Percentiles rank a stretch among this genome's conserved stretches.
phyloP scores from a whole-genome alignment of 2,329 filamentous ascomycete species.

The Cladosporium austrohemisphaericum region DNA sequence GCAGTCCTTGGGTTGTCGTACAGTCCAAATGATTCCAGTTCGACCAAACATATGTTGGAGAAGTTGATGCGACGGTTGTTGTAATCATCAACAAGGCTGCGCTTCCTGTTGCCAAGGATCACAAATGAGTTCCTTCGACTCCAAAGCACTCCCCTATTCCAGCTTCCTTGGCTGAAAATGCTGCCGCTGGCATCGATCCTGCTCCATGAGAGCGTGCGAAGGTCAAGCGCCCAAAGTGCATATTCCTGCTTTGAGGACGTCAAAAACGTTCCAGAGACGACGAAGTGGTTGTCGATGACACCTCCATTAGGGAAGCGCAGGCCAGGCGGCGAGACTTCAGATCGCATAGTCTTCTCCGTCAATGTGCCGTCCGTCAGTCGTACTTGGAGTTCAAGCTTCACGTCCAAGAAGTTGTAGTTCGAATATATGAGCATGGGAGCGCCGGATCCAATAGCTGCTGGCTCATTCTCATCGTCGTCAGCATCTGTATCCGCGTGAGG shows the following conservation, averaged over 20 bases:
- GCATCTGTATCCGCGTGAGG: conserved; percentile 40
- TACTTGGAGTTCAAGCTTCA: conserved; percentile 91
- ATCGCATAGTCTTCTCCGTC: conserved; percentile 83
- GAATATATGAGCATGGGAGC: conserved; percentile 92
- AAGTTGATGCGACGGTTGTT: conserved; percentile 98
- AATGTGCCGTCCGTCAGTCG: conserved; percentile 78
- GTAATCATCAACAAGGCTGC: conserved; percentile 94
- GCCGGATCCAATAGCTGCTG: conserved; percentile 38
- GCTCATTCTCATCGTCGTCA: conserved; percentile 37
- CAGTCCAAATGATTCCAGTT: conserved; percentile 92
- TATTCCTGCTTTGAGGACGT: conserved; percentile 99
- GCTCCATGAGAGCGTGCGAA: conserved; percentile 85
- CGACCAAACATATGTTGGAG: conserved; percentile 92
- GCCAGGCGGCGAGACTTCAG: conserved; percentile 81
- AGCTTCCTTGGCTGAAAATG: conserved; percentile 94
- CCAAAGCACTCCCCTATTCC: conserved; percentile 95
- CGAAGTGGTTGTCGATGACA: conserved; percentile 91
- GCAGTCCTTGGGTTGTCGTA: conserved; percentile 89
- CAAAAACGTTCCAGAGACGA: conserved; percentile 94
- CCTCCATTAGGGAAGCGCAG: conserved; percentile 94
- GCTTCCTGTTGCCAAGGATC: conserved; percentile 87
- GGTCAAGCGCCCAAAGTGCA: conserved; percentile 88
- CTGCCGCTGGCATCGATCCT: conserved; percentile 92
- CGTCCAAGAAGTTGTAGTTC: conserved; percentile 97
- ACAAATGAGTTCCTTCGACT: conserved; percentile 91